Conservation (phyloP, 257 asterid species). For the Scutellaria galericulata region DNA sequence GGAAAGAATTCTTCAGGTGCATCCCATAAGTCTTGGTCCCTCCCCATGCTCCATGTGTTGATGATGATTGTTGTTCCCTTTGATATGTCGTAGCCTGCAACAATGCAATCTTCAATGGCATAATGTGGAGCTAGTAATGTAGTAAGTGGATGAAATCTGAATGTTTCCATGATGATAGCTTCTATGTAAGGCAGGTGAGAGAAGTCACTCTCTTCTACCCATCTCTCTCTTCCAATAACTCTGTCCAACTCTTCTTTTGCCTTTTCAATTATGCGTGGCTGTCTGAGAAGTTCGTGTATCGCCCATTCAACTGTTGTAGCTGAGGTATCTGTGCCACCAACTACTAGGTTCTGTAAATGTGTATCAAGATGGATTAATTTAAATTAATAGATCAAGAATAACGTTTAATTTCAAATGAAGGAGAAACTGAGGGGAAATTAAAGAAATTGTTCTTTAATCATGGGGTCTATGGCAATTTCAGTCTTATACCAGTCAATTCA, state of each 20-base stretch:
- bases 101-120: conserved; percentile 33
- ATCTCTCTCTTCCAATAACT: conserved; percentile 37
- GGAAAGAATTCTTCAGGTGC: conserved; percentile 31
- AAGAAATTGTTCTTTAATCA: no score
- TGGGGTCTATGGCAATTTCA: no score
- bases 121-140: conserved; percentile 30
- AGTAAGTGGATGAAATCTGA: conserved; percentile 37
- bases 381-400: no score
- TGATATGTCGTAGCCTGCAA: conserved; percentile 34
- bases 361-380: neutral
- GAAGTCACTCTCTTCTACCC: conserved; percentile 41
- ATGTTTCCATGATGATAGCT: conserved; percentile 38
- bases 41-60: conserved; percentile 41
- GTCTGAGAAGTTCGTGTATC: conserved; percentile 20
- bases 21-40: conserved; percentile 35
- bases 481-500: no score
- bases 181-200: conserved; percentile 39
- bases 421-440: no score
- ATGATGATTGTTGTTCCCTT: conserved; percentile 36
- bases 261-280: conserved; percentile 29
- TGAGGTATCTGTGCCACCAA: conserved; percentile 38
- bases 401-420: no score
- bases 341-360: conserved; percentile 20
- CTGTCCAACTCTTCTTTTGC: conserved; percentile 38
- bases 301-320: conserved; percentile 33